phyloP scores from a whole-genome alignment of 129 eudicot species.

The Solidago caesia region DNA sequence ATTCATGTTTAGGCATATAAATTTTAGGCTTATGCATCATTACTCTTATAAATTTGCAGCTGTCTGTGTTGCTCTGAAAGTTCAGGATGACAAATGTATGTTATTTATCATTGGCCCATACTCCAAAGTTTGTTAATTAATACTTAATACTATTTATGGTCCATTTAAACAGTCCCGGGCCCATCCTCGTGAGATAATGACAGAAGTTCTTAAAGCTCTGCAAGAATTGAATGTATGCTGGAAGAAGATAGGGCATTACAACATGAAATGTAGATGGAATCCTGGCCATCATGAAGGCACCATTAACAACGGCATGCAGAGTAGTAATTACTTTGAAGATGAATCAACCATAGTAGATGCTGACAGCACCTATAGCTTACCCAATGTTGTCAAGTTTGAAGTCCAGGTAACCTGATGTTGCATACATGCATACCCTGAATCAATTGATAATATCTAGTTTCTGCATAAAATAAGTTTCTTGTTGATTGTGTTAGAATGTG shows the following conservation, averaged over 20 bases:
- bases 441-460: not conserved
- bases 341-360: conserved; percentile 70
- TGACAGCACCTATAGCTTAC: conserved; percentile 44
- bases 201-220: conserved; percentile 87
- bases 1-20: too few relatives aligned
- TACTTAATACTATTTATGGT: conserved; percentile 12
- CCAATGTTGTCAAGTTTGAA: conserved; percentile 84
- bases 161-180: conserved; percentile 72
- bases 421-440: not conserved
- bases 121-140: not conserved
- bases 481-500: conserved; percentile 3
- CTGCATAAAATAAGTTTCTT: not conserved
- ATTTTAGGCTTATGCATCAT: too few relatives aligned
- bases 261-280: conserved; percentile 93
- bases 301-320: conserved; percentile 52
- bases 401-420: conserved; percentile 65
- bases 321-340: conserved; percentile 62
- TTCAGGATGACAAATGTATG: not conserved
- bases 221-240: conserved; percentile 91
- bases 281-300: conserved; percentile 56
- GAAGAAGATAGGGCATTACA: conserved; percentile 95
- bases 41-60: not conserved
- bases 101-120: not conserved
- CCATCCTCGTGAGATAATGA: conserved; percentile 94
- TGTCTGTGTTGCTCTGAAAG: not conserved